Evolutionary conservation across 768 basidiomycete species (phyloP).

Genomic region (Strobilomyces echinocephalus): DNA sequence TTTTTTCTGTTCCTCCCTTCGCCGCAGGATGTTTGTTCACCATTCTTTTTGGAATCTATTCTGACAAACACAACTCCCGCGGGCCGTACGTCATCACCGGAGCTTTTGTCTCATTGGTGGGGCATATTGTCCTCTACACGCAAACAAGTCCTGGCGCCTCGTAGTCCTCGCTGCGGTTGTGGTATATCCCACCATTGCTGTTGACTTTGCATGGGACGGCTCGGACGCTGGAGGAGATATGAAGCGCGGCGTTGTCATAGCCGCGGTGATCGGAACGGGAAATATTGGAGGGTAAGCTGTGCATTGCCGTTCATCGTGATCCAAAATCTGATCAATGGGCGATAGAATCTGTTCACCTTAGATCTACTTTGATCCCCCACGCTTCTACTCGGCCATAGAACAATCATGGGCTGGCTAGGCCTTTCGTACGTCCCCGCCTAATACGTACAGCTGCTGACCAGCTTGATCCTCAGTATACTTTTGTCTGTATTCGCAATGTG

Average conservation of each 20-base stretch:
- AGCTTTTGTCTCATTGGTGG: constrained; percentile 42
- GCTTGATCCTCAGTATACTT: constrained; percentile 33
- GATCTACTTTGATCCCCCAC: constrained; percentile 36
- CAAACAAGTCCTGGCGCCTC: constrained; percentile 19
- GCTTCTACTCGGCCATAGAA: constrained; percentile 37
- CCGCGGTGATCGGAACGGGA: constrained; percentile 49
- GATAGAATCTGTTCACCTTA: constrained; percentile 40
- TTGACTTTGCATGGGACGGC: constrained; percentile 50
- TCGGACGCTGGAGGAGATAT: constrained; percentile 54
- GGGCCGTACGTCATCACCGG: constrained; percentile 48
- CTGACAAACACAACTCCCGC: constrained; percentile 39
- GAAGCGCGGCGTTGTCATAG: constrained; percentile 48
- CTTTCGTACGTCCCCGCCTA: constrained; percentile 17
- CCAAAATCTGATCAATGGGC: constrained; percentile 1
- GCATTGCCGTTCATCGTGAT: constrained; percentile 11
- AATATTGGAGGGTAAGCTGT: constrained; percentile 48
- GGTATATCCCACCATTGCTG: constrained; percentile 46
- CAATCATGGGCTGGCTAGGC: constrained; percentile 34
- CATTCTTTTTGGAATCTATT: constrained; percentile 37
- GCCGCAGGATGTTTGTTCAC: constrained; percentile 43
- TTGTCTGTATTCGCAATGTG: constrained; percentile 43
- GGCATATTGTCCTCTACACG: constrained; percentile 47
- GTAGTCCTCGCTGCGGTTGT: constrained; percentile 52
- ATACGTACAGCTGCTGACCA: constrained; percentile 27
- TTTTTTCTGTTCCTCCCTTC: constrained; percentile 49